Evolutionary conservation across 164 flowering plant species (phyloP).

Genomic region (Dillenia suffruticosa): DNA sequence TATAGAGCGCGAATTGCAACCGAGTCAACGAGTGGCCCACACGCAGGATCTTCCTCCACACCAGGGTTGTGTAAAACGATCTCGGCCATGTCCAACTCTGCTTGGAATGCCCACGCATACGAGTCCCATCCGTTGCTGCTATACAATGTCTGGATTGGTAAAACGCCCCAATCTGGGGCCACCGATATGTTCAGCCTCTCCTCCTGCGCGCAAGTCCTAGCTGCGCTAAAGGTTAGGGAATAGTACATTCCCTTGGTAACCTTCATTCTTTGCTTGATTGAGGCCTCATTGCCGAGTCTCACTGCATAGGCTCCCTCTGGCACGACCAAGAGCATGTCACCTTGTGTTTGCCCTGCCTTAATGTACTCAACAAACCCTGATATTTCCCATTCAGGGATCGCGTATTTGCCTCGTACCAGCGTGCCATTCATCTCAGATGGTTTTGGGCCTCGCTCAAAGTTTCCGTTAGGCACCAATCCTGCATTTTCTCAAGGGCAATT

Average conservation of each 20-base stretch:
- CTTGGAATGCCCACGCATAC: conserved; percentile 65
- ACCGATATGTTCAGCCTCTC: conserved; percentile 65
- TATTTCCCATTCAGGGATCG: conserved; percentile 62
- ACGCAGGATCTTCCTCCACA: conserved; percentile 90
- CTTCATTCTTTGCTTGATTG: conserved; percentile 49
- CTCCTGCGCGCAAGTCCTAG: conserved; percentile 84
- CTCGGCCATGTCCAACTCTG: conserved; percentile 25
- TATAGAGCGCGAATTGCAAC: conserved; percentile 55
- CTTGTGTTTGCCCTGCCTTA: conserved; percentile 73
- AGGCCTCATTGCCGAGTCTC: conserved; percentile 81
- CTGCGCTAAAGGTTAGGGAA: conserved; percentile 66
- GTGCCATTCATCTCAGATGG: conserved; percentile 55
- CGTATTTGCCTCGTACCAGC: conserved; percentile 32
- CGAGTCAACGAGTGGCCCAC: conserved; percentile 90
- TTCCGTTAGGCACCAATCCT: conserved; percentile 64
- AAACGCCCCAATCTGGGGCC: conserved; percentile 56
- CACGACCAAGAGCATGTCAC: conserved; percentile 80
- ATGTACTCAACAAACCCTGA: conserved; percentile 78
- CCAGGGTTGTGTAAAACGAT: conserved; percentile 81
- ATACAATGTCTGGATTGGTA: conserved; percentile 77
- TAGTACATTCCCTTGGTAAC: conserved; percentile 60
- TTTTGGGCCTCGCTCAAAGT: conserved; percentile 67
- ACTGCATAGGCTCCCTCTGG: conserved; percentile 74
- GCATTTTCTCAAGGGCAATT: too few species aligned
- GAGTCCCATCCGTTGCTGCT: conserved; percentile 84